Percentiles rank a stretch among this genome's conserved stretches.
These are phyloP conservation scores for Magnusiomyces fungicola DNA, from an alignment of 1,139 yeast genomes.

Conservation along the genomic window DNA sequence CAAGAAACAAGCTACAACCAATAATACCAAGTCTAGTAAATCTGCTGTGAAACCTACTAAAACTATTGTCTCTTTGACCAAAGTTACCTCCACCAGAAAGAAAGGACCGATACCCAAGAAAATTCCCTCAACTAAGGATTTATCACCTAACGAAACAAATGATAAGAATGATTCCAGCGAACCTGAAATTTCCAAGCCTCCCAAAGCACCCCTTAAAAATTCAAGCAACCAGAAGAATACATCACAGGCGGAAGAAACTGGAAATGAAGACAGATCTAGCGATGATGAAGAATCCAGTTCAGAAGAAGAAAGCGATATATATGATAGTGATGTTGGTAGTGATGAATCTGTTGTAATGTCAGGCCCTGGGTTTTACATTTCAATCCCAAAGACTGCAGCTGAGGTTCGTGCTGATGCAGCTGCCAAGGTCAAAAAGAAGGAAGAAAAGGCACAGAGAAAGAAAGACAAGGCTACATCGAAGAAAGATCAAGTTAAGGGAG, in stretches of 20 bases:
- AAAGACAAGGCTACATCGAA: no score
- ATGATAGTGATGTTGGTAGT: no score
- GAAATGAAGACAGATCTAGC: background rate
- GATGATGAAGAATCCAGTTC: background rate
- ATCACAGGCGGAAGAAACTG: no score
- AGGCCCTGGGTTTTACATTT: background rate
- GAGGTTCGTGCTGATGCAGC: background rate
- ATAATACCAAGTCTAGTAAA: background rate
- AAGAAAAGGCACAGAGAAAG: background rate
- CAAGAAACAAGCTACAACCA: background rate
- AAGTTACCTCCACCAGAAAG: no score
- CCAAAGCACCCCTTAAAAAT: background rate
- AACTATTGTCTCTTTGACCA: no score
- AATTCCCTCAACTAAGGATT: background rate
- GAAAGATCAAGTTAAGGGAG: no score
- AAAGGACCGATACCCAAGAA: background rate
- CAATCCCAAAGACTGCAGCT: background rate
- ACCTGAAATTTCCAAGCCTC: background rate
- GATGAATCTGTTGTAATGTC: background rate
- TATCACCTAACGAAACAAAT: background rate
- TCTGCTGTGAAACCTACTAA: no score
- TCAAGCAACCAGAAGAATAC: background rate
- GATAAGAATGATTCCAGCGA: background rate
- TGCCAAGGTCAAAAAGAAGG: background rate
- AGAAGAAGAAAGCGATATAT: background rate